phyloP scores from a whole-genome alignment of 768 basidiomycete genomes.

The Podaxis sp. region DNA sequence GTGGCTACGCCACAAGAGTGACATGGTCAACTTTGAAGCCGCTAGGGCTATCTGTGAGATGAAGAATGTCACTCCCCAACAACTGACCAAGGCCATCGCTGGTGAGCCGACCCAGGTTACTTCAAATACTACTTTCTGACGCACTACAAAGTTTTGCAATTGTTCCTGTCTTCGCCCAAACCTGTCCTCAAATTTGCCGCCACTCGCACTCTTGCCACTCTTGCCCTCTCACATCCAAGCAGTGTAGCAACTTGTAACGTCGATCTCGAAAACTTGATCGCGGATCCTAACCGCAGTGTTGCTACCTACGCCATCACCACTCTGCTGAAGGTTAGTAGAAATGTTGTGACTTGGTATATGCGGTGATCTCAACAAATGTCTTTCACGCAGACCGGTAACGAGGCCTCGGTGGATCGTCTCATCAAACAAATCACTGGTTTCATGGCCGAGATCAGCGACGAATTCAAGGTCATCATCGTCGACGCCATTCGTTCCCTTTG shows the following conservation, averaged over 20 bases:
- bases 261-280: conserved; percentile 95
- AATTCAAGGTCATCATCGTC: conserved; percentile 99
- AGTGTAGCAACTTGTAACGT: conserved; percentile 93
- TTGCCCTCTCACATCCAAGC: conserved; percentile 83
- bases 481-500: conserved; percentile 97
- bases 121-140: conserved; percentile 6
- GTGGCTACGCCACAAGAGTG: conserved; percentile 97
- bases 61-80: conserved; percentile 75
- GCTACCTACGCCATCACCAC: conserved; percentile 99
- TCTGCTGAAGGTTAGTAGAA: conserved; percentile 74
- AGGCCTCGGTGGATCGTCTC: conserved; percentile 96
- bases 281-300: conserved; percentile 92
- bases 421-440: conserved; percentile 99
- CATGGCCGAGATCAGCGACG: conserved; percentile 99
- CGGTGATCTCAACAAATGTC: not conserved
- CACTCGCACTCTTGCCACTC: conserved; percentile 88
- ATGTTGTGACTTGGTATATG: not conserved
- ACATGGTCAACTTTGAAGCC: conserved; percentile 99
- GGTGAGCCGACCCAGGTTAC: conserved; percentile 49
- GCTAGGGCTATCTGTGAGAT: conserved; percentile 97
- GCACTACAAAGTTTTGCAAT: conserved; percentile 73
- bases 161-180: conserved; percentile 96
- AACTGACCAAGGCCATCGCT: conserved; percentile 85
- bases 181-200: conserved; percentile 96
- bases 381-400: conserved; percentile 83